Conservation (phyloP, 2,329 filamentous ascomycete genomes). For the Talaromyces atroroseus region DNA sequence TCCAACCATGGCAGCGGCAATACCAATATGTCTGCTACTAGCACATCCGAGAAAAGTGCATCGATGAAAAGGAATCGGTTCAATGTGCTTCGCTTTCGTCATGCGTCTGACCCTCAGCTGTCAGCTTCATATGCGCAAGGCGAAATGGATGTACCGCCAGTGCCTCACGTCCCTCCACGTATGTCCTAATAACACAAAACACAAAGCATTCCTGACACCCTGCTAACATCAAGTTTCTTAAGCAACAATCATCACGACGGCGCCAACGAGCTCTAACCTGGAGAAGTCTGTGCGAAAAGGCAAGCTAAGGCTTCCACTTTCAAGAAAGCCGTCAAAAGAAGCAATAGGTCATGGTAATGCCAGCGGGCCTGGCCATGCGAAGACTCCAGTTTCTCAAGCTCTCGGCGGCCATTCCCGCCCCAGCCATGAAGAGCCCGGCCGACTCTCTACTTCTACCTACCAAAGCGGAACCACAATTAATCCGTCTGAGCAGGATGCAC, state of each 20-base stretch:
- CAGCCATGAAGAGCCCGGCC: constrained; percentile 57
- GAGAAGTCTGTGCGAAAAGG: constrained; percentile 39
- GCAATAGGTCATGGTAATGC: constrained; percentile 20
- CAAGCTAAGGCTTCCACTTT: constrained; percentile 36
- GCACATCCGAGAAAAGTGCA: background rate
- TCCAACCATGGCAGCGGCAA: background rate
- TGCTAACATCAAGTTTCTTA: constrained; percentile 1
- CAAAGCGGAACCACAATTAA: constrained; percentile 49
- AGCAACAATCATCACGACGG: constrained; percentile 79
- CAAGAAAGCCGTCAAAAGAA: constrained; percentile 30
- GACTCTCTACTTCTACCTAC: constrained; percentile 45
- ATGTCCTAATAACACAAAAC: constrained; percentile 17
- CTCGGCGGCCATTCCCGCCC: constrained; percentile 39
- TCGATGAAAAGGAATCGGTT: constrained; percentile 44
- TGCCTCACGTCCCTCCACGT: constrained; percentile 36
- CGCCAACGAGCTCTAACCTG: constrained; percentile 65
- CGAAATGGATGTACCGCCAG: constrained; percentile 48
- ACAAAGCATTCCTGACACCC: background rate
- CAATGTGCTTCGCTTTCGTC: constrained; percentile 73
- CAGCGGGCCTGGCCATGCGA: constrained; percentile 2
- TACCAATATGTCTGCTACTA: background rate
- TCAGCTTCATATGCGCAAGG: constrained; percentile 65
- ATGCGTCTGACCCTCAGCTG: constrained; percentile 88
- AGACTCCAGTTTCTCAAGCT: constrained; percentile 4
- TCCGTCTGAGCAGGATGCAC: constrained; percentile 57